Conservation (phyloP, 2,329 filamentous ascomycete genomes). For the Colletotrichum lupini region DNA sequence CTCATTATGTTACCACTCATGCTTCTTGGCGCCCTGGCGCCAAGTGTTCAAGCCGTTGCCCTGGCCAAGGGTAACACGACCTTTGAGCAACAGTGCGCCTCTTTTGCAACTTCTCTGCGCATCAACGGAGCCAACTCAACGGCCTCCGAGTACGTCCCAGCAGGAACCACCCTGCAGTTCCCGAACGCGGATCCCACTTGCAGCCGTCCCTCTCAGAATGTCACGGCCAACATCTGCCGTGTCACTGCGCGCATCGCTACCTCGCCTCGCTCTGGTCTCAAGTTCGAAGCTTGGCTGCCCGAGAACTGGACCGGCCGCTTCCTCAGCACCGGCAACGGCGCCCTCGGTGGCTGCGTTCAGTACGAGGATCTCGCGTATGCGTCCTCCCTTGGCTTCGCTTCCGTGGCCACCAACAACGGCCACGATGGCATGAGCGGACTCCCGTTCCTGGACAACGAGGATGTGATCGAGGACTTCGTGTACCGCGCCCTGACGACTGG, state of each 20-base stretch:
- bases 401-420: slow-evolving; percentile 60
- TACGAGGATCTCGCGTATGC: slow-evolving; percentile 56
- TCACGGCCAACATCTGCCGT: slow-evolving; percentile 41
- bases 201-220: slow-evolving; percentile 33
- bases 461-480: slow-evolving; percentile 46
- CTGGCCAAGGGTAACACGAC: not conserved
- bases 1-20: slow-evolving; percentile 1
- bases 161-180: slow-evolving; percentile 47
- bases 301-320: slow-evolving; percentile 56
- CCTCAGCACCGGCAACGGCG: slow-evolving; percentile 59
- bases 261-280: slow-evolving; percentile 54
- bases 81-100: slow-evolving; percentile 32
- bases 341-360: slow-evolving; percentile 57
- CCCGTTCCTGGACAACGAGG: slow-evolving; percentile 47
- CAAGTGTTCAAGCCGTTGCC: not conserved
- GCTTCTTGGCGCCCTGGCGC: not conserved
- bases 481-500: slow-evolving; percentile 41
- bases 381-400: slow-evolving; percentile 53
- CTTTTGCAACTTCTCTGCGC: slow-evolving; percentile 43
- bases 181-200: slow-evolving; percentile 52
- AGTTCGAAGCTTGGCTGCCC: slow-evolving; percentile 58
- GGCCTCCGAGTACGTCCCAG: slow-evolving; percentile 32
- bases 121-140: slow-evolving; percentile 41
- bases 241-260: slow-evolving; percentile 43
- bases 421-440: slow-evolving; percentile 52